Percentiles rank a stretch among this genome's conserved stretches.
Conservation (phyloP, 257 asterid genomes). For the Jacaranda copaia region DNA sequence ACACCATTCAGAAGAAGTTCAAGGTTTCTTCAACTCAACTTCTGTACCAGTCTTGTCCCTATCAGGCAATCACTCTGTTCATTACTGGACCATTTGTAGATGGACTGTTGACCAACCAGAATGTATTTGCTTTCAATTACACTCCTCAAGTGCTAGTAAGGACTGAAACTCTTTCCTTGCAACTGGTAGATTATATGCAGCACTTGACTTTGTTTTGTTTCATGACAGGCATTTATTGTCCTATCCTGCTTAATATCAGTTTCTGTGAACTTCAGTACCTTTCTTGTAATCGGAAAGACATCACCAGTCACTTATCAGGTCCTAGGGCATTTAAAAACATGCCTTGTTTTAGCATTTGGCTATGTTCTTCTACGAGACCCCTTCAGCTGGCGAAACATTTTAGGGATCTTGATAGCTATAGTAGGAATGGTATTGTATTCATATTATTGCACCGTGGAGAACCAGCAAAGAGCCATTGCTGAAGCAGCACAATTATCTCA, state of each 20-base stretch:
- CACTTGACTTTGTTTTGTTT: conserved; percentile 24
- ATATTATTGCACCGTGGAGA: conserved; percentile 66
- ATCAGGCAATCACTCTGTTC: conserved; percentile 80
- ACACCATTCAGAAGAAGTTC: conserved; percentile 90
- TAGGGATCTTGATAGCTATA: conserved; percentile 80
- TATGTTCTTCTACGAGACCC: conserved; percentile 82
- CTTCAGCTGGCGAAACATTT: conserved; percentile 87
- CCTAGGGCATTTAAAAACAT: conserved; percentile 88
- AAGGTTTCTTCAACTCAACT: conserved; percentile 94
- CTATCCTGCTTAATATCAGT: conserved; percentile 93
- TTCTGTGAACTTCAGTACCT: conserved; percentile 95
- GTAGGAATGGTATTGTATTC: conserved; percentile 87
- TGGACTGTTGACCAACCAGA: conserved; percentile 78
- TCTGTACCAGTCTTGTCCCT: conserved; percentile 89
- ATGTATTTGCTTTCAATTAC: conserved; percentile 89
- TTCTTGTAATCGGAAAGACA: conserved; percentile 89
- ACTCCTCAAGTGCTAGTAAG: conserved; percentile 91
- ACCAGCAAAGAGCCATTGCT: conserved; percentile 71
- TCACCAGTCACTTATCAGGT: conserved; percentile 95
- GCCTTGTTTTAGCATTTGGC: conserved; percentile 87
- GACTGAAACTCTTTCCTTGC: conserved; percentile 34
- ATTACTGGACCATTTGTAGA: conserved; percentile 84
- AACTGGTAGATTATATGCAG: conserved; percentile 26
- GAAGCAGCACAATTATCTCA: conserved; percentile 78
- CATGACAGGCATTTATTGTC: conserved; percentile 79